phyloP scores from a whole-genome alignment of 768 basidiomycete species.

The Crassisporium funariophilum region DNA sequence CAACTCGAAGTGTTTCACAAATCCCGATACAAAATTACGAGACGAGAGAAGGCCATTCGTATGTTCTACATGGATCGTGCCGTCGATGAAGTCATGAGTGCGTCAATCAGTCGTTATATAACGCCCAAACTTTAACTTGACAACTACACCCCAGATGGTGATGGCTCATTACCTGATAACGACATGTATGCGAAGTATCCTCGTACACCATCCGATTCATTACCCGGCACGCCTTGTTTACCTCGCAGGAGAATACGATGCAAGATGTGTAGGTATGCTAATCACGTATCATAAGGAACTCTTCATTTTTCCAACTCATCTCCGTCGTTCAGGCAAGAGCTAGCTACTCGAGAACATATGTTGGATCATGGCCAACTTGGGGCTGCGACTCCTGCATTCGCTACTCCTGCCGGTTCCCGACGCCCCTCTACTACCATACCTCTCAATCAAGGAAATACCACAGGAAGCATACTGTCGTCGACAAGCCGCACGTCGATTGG shows the following conservation, averaged over 20 bases:
- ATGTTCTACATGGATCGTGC: constrained; percentile 84
- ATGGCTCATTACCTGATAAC: constrained; percentile 62
- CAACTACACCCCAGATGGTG: constrained; percentile 56
- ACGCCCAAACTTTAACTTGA: constrained; percentile 16
- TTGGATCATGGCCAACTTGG: constrained; percentile 84
- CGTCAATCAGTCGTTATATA: constrained; percentile 35
- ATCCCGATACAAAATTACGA: constrained; percentile 68
- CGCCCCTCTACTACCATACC: constrained; percentile 35
- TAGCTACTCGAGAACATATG: constrained; percentile 93
- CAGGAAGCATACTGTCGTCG: not conserved
- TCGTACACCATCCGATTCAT: constrained; percentile 61
- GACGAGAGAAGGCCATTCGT: constrained; percentile 68
- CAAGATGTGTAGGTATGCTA: constrained; percentile 81
- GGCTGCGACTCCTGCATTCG: constrained; percentile 58
- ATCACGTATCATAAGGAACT: not conserved
- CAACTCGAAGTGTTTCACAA: constrained; percentile 83
- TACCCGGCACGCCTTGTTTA: constrained; percentile 58
- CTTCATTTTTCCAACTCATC: not conserved
- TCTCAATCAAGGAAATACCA: constrained; percentile 2
- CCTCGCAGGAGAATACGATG: constrained; percentile 73
- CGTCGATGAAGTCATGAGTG: constrained; percentile 78
- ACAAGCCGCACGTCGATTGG: constrained; percentile 27
- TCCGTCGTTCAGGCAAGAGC: constrained; percentile 57
- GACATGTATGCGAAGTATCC: constrained; percentile 82
- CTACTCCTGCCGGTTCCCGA: constrained; percentile 51